Percentiles rank a stretch among this genome's conserved stretches.
These are phyloP conservation scores for Trichoderma citrinoviride DNA, from an alignment of 2,329 filamentous ascomycete species.

Conservation along the genomic window DNA sequence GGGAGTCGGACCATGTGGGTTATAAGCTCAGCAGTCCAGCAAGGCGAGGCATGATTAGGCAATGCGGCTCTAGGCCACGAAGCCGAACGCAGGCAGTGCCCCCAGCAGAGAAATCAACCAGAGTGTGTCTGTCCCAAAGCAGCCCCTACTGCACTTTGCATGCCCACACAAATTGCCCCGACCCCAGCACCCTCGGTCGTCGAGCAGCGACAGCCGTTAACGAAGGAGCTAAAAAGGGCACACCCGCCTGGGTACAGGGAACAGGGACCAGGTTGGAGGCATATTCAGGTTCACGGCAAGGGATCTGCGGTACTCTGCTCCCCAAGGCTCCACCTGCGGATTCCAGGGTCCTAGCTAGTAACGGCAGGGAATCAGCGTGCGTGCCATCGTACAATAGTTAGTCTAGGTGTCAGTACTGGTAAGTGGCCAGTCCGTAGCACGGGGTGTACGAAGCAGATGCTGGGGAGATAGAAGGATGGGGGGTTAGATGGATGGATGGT, in stretches of 20 bases:
- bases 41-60: neutral
- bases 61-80: constrained; percentile 7
- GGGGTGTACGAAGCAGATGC: neutral
- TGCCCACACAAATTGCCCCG: neutral
- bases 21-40: neutral
- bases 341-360: constrained; percentile 11
- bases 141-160: no score
- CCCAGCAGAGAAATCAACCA: neutral
- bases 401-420: neutral
- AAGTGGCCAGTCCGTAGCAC: no score
- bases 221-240: constrained; percentile 6
- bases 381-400: neutral
- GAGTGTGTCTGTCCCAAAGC: neutral
- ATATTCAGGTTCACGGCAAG: constrained; percentile 2
- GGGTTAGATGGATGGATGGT: neutral
- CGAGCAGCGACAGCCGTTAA: constrained; percentile 21
- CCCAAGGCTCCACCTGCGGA: constrained; percentile 1
- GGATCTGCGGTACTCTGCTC: constrained; percentile 20
- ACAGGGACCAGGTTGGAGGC: neutral
- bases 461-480: neutral
- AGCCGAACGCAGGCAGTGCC: neutral
- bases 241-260: neutral
- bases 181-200: constrained; percentile 1
- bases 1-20: neutral
- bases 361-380: constrained; percentile 1